Conservation (phyloP, 2,329 filamentous ascomycete species). For the Aspergillus ustus region DNA sequence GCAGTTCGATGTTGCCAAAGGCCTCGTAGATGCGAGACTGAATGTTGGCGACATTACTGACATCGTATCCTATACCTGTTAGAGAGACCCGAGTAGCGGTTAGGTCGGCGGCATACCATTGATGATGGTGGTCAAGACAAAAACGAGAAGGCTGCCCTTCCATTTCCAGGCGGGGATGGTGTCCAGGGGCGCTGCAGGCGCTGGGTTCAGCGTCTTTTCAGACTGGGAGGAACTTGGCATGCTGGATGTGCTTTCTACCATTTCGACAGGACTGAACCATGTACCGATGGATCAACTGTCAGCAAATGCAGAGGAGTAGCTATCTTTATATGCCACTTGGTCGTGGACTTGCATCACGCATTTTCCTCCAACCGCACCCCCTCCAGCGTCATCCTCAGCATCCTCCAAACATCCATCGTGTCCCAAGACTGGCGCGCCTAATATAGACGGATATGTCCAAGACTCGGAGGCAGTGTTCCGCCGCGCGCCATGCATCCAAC, state of each 20-base stretch:
- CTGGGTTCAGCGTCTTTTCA: neutral
- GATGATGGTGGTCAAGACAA: conserved; percentile 19
- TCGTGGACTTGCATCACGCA: neutral
- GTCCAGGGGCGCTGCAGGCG: neutral
- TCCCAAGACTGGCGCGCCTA: too few species aligned
- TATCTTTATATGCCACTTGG: neutral
- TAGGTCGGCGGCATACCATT: conserved; percentile 10
- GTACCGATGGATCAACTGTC: neutral
- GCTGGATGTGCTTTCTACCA: neutral
- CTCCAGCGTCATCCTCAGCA: neutral
- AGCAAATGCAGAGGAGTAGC: neutral
- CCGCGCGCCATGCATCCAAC: neutral
- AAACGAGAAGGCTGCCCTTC: conserved; percentile 16
- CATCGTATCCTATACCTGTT: conserved; percentile 20
- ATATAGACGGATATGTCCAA: neutral
- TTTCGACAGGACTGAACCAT: neutral
- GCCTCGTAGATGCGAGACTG: conserved; percentile 21
- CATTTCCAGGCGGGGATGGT: conserved; percentile 20
- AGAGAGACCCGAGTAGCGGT: neutral
- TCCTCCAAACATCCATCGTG: neutral
- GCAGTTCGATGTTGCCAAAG: conserved; percentile 21
- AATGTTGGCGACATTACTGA: conserved; percentile 25
- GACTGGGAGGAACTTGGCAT: neutral
- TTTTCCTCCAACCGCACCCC: neutral
- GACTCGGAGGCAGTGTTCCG: neutral